phyloP scores from a whole-genome alignment of 257 asterid genomes.

The Nicotiana paniculata region DNA sequence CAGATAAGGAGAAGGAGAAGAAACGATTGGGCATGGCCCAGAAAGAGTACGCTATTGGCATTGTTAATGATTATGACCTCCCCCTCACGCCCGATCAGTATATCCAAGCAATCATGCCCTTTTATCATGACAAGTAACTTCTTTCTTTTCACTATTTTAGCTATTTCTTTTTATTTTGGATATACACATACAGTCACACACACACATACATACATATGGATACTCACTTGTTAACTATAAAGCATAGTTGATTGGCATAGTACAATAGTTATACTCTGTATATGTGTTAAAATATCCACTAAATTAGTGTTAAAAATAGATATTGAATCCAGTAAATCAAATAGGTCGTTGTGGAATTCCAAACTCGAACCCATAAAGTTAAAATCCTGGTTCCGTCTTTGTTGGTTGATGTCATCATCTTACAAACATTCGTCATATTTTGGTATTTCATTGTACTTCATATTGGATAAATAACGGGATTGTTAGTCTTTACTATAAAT shows the following conservation, averaged over 20 bases:
- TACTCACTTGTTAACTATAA: not conserved
- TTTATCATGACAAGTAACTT: conserved; percentile 71
- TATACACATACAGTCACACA: not conserved
- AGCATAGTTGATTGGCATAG: not conserved
- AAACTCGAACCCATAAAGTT: not conserved
- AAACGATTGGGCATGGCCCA: conserved; percentile 61
- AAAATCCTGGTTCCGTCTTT: not conserved
- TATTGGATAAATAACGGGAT: not conserved
- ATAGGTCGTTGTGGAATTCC: not conserved
- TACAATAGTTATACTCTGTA: not conserved
- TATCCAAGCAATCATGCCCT: conserved; percentile 46
- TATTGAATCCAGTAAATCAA: not conserved
- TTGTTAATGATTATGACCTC: conserved; percentile 62
- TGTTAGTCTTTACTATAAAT: not conserved
- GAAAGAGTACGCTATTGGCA: conserved; percentile 36
- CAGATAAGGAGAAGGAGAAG: conserved; percentile 65
- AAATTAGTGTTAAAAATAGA: not conserved
- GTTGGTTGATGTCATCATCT: not conserved
- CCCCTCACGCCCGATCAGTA: conserved; percentile 70
- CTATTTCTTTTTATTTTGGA: not conserved
- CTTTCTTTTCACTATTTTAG: not conserved
- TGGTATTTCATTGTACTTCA: not conserved
- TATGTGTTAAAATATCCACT: not conserved
- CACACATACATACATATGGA: not conserved
- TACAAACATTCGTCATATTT: not conserved